Evolutionary conservation across 805 yeast genomes (phyloP).

Genomic region (Candida ipomoeae): DNA sequence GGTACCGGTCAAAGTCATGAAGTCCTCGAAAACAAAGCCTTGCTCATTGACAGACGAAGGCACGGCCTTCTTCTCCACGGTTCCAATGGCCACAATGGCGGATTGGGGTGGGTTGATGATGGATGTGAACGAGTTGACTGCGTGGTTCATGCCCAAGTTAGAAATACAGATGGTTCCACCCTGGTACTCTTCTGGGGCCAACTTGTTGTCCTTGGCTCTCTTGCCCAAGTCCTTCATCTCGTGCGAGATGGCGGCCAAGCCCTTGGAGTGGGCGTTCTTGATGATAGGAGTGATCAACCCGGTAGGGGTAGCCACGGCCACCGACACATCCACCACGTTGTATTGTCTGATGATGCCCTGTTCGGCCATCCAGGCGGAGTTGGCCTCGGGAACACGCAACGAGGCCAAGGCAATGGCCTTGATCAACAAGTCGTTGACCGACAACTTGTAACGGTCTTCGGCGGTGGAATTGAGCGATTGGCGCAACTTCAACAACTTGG

Average conservation of each 20-base stretch:
- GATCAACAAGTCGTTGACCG: conserved; percentile 89
- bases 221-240: conserved; percentile 90
- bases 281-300: conserved; percentile 97
- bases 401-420: conserved; percentile 93
- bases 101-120: conserved; percentile 98
- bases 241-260: conserved; percentile 73
- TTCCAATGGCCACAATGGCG: conserved; percentile 90
- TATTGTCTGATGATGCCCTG: conserved; percentile 91
- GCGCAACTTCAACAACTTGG: conserved; percentile 88
- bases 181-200: conserved; percentile 94
- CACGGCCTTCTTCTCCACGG: conserved; percentile 86
- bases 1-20: conserved; percentile 89
- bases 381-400: conserved; percentile 86
- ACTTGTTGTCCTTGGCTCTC: conserved; percentile 92
- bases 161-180: conserved; percentile 99
- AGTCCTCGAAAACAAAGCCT: conserved; percentile 90
- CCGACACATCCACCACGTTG: conserved; percentile 90
- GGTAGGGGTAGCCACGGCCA: conserved; percentile 97
- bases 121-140: conserved; percentile 89
- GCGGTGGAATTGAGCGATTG: conserved; percentile 81
- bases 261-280: conserved; percentile 81
- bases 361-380: conserved; percentile 87
- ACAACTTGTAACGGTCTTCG: conserved; percentile 82
- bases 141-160: conserved; percentile 97
- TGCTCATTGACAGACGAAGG: conserved; percentile 87